These are phyloP conservation scores for Solanum sparsipilum DNA, from an alignment of 257 asterid genomes.

Conservation along the genomic window DNA sequence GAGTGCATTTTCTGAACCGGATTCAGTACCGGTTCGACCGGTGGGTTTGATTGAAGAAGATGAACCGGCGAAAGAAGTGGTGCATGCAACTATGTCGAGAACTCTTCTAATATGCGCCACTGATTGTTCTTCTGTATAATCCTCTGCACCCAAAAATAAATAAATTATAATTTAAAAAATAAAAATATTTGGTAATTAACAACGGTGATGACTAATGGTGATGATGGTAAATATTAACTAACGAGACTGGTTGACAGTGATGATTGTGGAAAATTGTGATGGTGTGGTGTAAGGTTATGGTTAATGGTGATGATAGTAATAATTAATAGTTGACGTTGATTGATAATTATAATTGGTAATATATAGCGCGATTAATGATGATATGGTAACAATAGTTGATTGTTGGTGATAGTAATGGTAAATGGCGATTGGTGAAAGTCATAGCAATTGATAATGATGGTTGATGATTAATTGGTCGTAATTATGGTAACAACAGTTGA, in stretches of 20 bases:
- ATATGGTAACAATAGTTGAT: too few species aligned
- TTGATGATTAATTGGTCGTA: neutral
- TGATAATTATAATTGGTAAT: too few species aligned
- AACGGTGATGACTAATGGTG: neutral
- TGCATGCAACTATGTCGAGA: conserved; percentile 90
- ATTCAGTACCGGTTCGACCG: conserved; percentile 23
- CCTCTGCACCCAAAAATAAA: conserved; percentile 28
- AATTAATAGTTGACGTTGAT: neutral
- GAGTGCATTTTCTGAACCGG: conserved; percentile 21
- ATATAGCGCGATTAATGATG: too few species aligned
- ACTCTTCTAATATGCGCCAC: conserved; percentile 86
- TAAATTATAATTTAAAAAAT: neutral
- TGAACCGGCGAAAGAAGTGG: conserved; percentile 75
- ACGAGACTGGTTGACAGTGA: neutral
- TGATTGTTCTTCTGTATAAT: conserved; percentile 58
- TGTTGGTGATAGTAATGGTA: too few species aligned
- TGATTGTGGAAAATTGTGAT: neutral
- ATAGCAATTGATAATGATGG: neutral
- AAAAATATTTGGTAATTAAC: neutral
- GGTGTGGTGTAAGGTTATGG: neutral
- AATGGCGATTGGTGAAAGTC: too few species aligned
- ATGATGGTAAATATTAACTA: too few species aligned
- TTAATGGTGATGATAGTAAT: neutral
- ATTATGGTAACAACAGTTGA: neutral
- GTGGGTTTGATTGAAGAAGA: conserved; percentile 33